These are phyloP conservation scores for Kalmanozyma brasiliensis DNA, from an alignment of 1,284 basidiomycete genomes.

Conservation along the genomic window DNA sequence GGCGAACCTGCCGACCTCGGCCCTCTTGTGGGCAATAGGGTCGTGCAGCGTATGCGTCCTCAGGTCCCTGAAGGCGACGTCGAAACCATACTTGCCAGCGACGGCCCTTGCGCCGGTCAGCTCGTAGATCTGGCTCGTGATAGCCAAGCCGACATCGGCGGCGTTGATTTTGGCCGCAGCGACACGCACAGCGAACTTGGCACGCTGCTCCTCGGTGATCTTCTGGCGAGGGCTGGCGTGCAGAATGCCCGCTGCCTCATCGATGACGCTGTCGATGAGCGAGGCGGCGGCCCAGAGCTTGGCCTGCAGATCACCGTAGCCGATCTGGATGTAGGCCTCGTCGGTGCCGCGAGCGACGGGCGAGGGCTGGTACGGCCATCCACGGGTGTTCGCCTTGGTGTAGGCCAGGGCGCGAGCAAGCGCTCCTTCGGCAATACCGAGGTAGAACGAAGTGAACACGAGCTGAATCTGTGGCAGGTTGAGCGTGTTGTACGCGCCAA, in stretches of 20 bases:
- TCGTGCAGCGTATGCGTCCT: conserved; percentile 67
- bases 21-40: conserved; percentile 65
- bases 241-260: conserved; percentile 44
- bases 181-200: conserved; percentile 64
- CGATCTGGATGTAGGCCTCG: conserved; percentile 67
- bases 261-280: conserved; percentile 58
- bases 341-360: conserved; percentile 58
- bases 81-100: conserved; percentile 63
- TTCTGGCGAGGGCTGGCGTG: conserved; percentile 43
- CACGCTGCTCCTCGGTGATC: conserved; percentile 64
- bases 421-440: conserved; percentile 67
- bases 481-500: conserved; percentile 67
- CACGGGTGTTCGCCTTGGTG: conserved; percentile 65
- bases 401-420: conserved; percentile 59
- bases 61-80: conserved; percentile 57
- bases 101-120: conserved; percentile 64
- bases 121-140: conserved; percentile 66
- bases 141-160: conserved; percentile 62
- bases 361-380: conserved; percentile 64
- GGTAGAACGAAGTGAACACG: conserved; percentile 67
- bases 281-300: conserved; percentile 65
- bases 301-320: conserved; percentile 66
- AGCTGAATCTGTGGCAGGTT: conserved; percentile 67
- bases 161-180: conserved; percentile 65
- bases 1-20: conserved; percentile 61